phyloP scores from a whole-genome alignment of 73 alveolate species.

The Uronychia setigera region DNA sequence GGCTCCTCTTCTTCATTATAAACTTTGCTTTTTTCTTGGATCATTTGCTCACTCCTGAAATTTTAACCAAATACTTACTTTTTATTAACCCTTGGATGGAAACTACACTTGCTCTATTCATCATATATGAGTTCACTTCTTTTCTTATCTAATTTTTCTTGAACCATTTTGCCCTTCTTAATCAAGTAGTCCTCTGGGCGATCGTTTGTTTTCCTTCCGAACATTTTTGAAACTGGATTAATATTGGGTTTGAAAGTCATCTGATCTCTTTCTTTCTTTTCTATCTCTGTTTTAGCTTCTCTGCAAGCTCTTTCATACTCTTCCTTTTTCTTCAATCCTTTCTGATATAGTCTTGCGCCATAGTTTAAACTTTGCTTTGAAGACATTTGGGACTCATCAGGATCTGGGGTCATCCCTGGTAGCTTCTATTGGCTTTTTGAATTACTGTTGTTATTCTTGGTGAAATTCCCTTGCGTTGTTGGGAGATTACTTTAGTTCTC shows the following conservation, averaged over 20 bases:
- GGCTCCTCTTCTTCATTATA: background rate
- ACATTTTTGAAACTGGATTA: conserved; percentile 1
- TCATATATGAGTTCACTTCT: conserved; percentile 3
- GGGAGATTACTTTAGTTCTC: background rate
- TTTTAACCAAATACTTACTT: background rate
- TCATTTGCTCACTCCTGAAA: conserved; percentile 6
- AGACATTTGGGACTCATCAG: background rate
- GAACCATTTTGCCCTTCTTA: conserved; percentile 10
- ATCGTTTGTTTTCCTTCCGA: conserved; percentile 1
- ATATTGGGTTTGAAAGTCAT: conserved; percentile 35
- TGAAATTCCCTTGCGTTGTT: background rate
- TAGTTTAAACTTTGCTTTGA: conserved; percentile 5
- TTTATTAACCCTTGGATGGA: conserved; percentile 35
- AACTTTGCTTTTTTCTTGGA: conserved; percentile 6
- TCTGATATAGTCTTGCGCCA: conserved; percentile 56
- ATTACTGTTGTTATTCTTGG: background rate
- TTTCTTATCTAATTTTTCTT: conserved; percentile 33
- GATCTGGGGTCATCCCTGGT: conserved; percentile 17
- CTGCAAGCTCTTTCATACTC: conserved; percentile 36
- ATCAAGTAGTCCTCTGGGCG: conserved; percentile 25
- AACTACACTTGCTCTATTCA: conserved; percentile 1
- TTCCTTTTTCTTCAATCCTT: conserved; percentile 44
- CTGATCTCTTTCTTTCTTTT: conserved; percentile 8
- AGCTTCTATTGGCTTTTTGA: too few species aligned
- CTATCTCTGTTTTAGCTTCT: conserved; percentile 11